These are phyloP conservation scores for Termitomyces sp. DNA, from an alignment of 768 basidiomycete species.

Conservation along the genomic window DNA sequence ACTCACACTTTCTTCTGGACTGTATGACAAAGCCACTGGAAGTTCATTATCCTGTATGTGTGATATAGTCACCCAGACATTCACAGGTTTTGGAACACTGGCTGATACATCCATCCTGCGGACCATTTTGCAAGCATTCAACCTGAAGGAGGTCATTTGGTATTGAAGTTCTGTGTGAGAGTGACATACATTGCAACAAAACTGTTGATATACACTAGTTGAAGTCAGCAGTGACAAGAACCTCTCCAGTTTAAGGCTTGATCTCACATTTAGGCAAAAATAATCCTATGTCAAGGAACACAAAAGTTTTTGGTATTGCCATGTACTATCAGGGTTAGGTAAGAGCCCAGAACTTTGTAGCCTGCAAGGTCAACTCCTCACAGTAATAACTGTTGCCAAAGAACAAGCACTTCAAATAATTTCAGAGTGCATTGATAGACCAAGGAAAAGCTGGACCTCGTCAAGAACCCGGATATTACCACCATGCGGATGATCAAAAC, in stretches of 20 bases:
- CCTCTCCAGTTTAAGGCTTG: neutral
- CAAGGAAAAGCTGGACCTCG: too few species aligned
- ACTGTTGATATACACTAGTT: conserved; percentile 25
- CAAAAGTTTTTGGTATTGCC: conserved; percentile 13
- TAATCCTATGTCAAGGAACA: conserved; percentile 16
- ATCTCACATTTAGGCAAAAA: conserved; percentile 15
- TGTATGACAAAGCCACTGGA: neutral
- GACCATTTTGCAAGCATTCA: conserved; percentile 17
- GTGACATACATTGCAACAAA: conserved; percentile 23
- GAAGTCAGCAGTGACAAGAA: neutral
- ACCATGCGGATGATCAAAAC: conserved; percentile 15
- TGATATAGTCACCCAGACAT: conserved; percentile 7
- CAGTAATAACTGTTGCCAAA: conserved; percentile 13
- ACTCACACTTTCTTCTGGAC: conserved; percentile 7
- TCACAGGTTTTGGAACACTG: conserved; percentile 12
- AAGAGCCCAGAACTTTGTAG: neutral
- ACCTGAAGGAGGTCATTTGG: conserved; percentile 6
- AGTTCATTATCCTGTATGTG: neutral
- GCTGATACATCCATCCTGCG: conserved; percentile 7
- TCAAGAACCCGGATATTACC: conserved; percentile 17
- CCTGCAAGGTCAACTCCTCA: neutral
- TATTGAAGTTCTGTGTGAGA: neutral
- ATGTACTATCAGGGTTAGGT: conserved; percentile 7
- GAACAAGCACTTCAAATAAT: conserved; percentile 9
- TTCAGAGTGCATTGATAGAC: neutral